phyloP scores from a whole-genome alignment of 2,329 filamentous ascomycete species.

The Pestalotiopsis sp. region DNA sequence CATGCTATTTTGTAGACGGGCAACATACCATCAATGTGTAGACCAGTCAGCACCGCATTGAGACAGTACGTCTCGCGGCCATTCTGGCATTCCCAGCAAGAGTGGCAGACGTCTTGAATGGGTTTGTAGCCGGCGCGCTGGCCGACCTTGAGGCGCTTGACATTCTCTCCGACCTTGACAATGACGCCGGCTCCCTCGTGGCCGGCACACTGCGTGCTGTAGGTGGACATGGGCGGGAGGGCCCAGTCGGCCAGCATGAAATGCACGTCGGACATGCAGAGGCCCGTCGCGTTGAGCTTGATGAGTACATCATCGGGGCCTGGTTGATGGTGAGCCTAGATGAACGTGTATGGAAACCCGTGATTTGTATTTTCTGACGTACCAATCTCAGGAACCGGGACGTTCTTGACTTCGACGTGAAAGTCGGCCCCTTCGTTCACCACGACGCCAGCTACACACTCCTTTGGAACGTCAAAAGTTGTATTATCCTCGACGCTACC shows the following conservation, averaged over 20 bases:
- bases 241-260: conserved; percentile 22
- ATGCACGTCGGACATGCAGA: conserved; percentile 24
- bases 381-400: conserved; percentile 52
- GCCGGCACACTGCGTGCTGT: conserved; percentile 26
- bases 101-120: conserved; percentile 32
- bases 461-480: conserved; percentile 42
- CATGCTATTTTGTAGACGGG: background rate
- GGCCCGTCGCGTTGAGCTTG: conserved; percentile 20
- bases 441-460: conserved; percentile 53
- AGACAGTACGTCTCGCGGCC: conserved; percentile 38
- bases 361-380: conserved; percentile 32
- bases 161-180: conserved; percentile 34
- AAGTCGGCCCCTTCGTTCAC: conserved; percentile 54
- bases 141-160: conserved; percentile 34
- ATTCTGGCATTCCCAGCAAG: conserved; percentile 37
- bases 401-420: conserved; percentile 46
- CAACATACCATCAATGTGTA: conserved; percentile 14
- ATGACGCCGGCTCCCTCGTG: conserved; percentile 44
- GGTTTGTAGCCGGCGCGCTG: conserved; percentile 43
- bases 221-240: conserved; percentile 17
- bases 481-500: background rate
- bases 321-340: background rate
- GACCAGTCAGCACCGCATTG: conserved; percentile 17
- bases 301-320: conserved; percentile 23
- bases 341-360: background rate